Evolutionary conservation across 768 basidiomycete species (phyloP).

Genomic region (Lactarius akahatsu): DNA sequence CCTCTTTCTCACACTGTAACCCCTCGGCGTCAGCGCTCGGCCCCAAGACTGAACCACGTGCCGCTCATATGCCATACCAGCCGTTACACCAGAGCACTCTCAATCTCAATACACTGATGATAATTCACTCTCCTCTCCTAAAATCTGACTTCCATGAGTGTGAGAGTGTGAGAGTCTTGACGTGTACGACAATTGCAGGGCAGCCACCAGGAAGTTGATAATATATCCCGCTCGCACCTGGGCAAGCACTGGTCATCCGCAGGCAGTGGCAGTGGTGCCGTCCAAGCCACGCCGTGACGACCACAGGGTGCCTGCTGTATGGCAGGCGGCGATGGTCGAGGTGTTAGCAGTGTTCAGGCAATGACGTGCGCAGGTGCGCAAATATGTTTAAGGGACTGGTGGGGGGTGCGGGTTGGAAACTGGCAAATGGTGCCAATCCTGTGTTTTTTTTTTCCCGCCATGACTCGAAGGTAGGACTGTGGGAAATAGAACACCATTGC

Average conservation of each 20-base stretch:
- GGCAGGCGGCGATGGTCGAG: background rate
- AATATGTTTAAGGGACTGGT: background rate
- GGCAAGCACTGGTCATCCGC: slow-evolving; percentile 60
- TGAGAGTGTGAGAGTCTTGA: background rate
- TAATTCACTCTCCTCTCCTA: background rate
- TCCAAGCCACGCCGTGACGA: background rate
- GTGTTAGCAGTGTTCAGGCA: background rate
- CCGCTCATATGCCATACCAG: background rate
- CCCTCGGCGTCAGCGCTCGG: background rate
- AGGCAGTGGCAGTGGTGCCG: slow-evolving; percentile 49
- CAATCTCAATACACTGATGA: background rate
- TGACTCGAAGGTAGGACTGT: slow-evolving; percentile 38
- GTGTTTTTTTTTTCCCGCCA: background rate
- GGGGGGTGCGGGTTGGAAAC: background rate
- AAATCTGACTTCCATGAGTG: background rate
- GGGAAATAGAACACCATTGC: slow-evolving; percentile 25
- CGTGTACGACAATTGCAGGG: background rate
- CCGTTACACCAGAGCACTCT: background rate
- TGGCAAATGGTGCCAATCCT: background rate
- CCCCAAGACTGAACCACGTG: too few species aligned
- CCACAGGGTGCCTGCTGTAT: background rate
- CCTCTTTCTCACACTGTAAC: background rate
- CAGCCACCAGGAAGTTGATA: background rate
- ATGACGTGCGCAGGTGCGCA: background rate
- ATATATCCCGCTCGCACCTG: slow-evolving; percentile 53